These are phyloP conservation scores for Ophiostoma tasmaniense DNA, from an alignment of 2,329 filamentous ascomycete genomes.

Conservation along the genomic window DNA sequence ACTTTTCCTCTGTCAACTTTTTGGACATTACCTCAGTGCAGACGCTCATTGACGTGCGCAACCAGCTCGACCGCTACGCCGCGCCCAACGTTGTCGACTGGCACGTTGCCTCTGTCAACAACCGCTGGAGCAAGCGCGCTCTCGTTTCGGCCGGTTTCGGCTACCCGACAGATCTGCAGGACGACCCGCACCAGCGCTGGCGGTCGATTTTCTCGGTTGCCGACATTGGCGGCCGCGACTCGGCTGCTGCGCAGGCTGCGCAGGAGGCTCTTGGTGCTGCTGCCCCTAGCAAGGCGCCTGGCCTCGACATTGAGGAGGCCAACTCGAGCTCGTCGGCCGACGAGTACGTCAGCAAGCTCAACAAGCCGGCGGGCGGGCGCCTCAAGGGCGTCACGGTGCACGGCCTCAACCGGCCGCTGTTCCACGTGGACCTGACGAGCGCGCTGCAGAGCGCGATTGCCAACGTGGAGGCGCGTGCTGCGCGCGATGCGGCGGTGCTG, in stretches of 20 bases:
- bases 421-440: constrained; percentile 86
- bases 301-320: constrained; percentile 24
- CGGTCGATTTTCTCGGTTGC: constrained; percentile 93
- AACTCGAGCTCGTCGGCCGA: constrained; percentile 23
- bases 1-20: constrained; percentile 49
- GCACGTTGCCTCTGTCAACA: constrained; percentile 47
- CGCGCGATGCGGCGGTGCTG: constrained; percentile 21
- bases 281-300: constrained; percentile 15
- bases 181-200: constrained; percentile 59
- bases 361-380: neutral
- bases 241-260: constrained; percentile 62
- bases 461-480: constrained; percentile 56
- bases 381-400: constrained; percentile 54
- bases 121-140: constrained; percentile 50
- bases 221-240: constrained; percentile 63
- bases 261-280: constrained; percentile 33
- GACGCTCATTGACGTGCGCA: constrained; percentile 47
- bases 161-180: constrained; percentile 48
- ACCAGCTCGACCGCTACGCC: constrained; percentile 45
- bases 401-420: constrained; percentile 81
- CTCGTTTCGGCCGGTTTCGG: constrained; percentile 50
- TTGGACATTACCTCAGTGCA: constrained; percentile 52
- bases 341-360: constrained; percentile 32
- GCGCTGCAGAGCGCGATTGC: constrained; percentile 80
- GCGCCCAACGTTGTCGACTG: constrained; percentile 40